These are phyloP conservation scores for Atkinsonella texensis DNA, from an alignment of 2,329 filamentous ascomycete genomes.

Conservation along the genomic window DNA sequence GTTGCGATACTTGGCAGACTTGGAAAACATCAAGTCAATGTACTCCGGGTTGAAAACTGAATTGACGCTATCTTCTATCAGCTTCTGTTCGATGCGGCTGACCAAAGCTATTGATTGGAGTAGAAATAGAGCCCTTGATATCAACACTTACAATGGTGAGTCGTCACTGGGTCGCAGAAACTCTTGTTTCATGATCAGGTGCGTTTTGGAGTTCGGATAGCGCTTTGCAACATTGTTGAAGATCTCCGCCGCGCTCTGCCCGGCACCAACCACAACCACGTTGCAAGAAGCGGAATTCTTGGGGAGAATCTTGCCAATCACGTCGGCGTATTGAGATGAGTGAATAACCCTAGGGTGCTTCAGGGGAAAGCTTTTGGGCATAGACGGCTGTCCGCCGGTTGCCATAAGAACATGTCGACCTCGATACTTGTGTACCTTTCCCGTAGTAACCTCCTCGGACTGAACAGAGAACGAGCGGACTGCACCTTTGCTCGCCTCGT, in stretches of 20 bases:
- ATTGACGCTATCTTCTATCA: conserved; percentile 54
- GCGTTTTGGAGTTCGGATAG: conserved; percentile 71
- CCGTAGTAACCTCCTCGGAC: conserved; percentile 49
- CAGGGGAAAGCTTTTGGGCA: conserved; percentile 57
- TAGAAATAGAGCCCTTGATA: neutral
- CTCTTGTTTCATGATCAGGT: conserved; percentile 68
- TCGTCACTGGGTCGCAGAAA: conserved; percentile 87
- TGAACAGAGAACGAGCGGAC: conserved; percentile 57
- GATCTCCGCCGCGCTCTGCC: conserved; percentile 91
- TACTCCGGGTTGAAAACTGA: conserved; percentile 89
- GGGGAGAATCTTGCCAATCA: conserved; percentile 46
- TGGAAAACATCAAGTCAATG: conserved; percentile 64
- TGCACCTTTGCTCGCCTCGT: conserved; percentile 25
- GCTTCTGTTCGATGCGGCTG: neutral
- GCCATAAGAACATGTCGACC: conserved; percentile 55
- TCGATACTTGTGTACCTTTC: conserved; percentile 37
- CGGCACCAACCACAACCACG: conserved; percentile 76
- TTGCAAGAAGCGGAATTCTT: conserved; percentile 48
- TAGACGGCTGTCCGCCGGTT: conserved; percentile 50
- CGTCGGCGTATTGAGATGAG: conserved; percentile 71
- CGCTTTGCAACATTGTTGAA: conserved; percentile 76
- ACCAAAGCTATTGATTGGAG: too few species aligned
- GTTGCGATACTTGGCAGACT: conserved; percentile 49
- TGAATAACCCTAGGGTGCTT: conserved; percentile 68
- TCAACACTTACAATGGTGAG: conserved; percentile 69